Percentiles rank a stretch among this genome's conserved stretches.
phyloP scores from a whole-genome alignment of 768 basidiomycete species.

The Trametes sanguinea region DNA sequence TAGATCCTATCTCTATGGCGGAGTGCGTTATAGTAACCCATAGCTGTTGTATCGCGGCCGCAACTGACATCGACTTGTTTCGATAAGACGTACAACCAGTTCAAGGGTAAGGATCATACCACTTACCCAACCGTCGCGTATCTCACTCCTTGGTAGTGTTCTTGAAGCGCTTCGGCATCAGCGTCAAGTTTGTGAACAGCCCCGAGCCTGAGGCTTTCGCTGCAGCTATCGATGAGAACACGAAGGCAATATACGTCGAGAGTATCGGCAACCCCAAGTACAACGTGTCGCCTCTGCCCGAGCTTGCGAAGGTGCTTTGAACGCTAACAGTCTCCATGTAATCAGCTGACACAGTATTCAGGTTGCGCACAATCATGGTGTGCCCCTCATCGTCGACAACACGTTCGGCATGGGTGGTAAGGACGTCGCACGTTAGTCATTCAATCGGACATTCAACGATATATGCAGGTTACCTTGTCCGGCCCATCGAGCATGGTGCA shows the following conservation, averaged over 20 bases:
- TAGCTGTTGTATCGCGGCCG: neutral
- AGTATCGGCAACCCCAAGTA: conserved; percentile 82
- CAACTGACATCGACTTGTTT: neutral
- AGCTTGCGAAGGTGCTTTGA: conserved; percentile 58
- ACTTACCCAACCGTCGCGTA: neutral
- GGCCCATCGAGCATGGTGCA: conserved; percentile 73
- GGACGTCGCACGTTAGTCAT: neutral
- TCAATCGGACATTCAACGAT: neutral
- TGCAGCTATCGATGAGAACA: conserved; percentile 72
- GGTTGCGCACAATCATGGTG: conserved; percentile 70
- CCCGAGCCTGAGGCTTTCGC: conserved; percentile 58
- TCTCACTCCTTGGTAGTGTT: conserved; percentile 44
- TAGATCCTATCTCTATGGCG: conserved; percentile 70
- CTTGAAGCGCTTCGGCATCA: conserved; percentile 68
- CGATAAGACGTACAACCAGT: conserved; percentile 66
- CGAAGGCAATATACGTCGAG: conserved; percentile 77
- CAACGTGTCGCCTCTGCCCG: conserved; percentile 64
- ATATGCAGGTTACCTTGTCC: conserved; percentile 54
- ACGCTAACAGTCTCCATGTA: too few species aligned
- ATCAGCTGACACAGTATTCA: conserved; percentile 24
- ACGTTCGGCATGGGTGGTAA: conserved; percentile 72
- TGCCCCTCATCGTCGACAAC: conserved; percentile 82
- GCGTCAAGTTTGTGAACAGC: conserved; percentile 61
- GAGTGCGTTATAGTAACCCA: conserved; percentile 42
- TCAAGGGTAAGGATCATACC: conserved; percentile 48